Evolutionary conservation across 202 grass and related monocot species (phyloP).

Genomic region (Cymbopogon flexuosus): DNA sequence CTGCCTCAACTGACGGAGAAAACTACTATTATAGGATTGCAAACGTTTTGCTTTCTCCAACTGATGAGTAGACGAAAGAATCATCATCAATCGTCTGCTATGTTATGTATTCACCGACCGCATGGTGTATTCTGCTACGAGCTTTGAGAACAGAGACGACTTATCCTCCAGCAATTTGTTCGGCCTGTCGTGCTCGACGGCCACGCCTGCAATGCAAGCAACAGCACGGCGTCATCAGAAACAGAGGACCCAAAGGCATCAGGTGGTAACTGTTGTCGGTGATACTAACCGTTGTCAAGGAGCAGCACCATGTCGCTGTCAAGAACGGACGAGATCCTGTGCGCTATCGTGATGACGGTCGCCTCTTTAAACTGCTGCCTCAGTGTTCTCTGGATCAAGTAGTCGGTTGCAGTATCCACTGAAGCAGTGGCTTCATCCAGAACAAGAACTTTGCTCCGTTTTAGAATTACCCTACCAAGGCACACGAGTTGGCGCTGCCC

Average conservation of each 20-base stretch:
- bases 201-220: conserved; percentile 55
- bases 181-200: conserved; percentile 60
- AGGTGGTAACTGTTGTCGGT: not conserved
- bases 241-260: not conserved
- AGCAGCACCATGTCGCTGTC: conserved; percentile 90
- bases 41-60: not conserved
- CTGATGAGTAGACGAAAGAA: not conserved
- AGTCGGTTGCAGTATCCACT: conserved; percentile 82
- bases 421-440: conserved; percentile 89
- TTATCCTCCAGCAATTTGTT: conserved; percentile 66
- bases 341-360: conserved; percentile 80
- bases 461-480: conserved; percentile 73
- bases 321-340: conserved; percentile 83
- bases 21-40: no score
- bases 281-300: conserved; percentile 67
- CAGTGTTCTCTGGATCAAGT: conserved; percentile 75
- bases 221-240: not conserved
- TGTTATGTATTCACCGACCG: conserved; percentile 42
- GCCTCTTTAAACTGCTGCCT: conserved; percentile 71
- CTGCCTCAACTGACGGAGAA: not conserved
- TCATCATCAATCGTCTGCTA: not conserved
- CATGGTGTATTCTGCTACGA: conserved; percentile 83
- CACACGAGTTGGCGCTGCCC: conserved; percentile 90
- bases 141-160: conserved; percentile 74
- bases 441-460: conserved; percentile 74